Base-by-base conservation (phyloP, 805 yeast species). In the Metschnikowia dekortorum region DNA sequence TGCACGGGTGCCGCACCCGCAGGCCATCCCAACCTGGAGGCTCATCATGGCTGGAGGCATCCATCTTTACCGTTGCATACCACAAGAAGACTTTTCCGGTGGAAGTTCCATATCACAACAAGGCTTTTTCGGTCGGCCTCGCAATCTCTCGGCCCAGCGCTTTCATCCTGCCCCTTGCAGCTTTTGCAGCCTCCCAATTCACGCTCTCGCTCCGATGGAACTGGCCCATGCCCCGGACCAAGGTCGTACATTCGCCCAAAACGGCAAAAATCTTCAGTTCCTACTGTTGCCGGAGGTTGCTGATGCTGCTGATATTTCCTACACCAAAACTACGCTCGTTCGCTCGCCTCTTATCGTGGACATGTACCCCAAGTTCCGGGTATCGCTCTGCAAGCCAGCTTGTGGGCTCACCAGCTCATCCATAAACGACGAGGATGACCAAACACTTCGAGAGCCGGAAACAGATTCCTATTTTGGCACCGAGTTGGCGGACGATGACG, bases 401-500 rank as follows among this genome's bases (percentile, higher is more conserved):
- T 44, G 59, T 9, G 76, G 75, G 7, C 60, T 73, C n/a, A 45
- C 67, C 11, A 65, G 68, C 51, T 53, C 63, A 6, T 64, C 72
- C 11, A 55, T 69, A 16, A 68, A 70, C 49, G 76, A 72, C 38
- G 76, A 70, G 47, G 61, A 60, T 14, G 69, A 68, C 52, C 76
- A 71, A 52, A 61, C 56, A 18, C 47, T 69, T 41, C 59, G 67
- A 5, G 66, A 69, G 2, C 58, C 56, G 18, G 59, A 56, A 35
- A 68, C 63, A 39, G 76, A 73, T 50, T 71, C 76, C 1, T 75
- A 68, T 53, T 61, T 65, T 50, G 73, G 68, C 41, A 70, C 62
- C 14, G 72, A 70, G 48, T 62, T 63, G 53, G 74, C 70, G 39
- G 73, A 64, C 30, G 67, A 65, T 28, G 70, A 65, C 18, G 53